Base-by-base conservation (phyloP, 768 basidiomycete species). In the Serendipita sp. region DNA sequence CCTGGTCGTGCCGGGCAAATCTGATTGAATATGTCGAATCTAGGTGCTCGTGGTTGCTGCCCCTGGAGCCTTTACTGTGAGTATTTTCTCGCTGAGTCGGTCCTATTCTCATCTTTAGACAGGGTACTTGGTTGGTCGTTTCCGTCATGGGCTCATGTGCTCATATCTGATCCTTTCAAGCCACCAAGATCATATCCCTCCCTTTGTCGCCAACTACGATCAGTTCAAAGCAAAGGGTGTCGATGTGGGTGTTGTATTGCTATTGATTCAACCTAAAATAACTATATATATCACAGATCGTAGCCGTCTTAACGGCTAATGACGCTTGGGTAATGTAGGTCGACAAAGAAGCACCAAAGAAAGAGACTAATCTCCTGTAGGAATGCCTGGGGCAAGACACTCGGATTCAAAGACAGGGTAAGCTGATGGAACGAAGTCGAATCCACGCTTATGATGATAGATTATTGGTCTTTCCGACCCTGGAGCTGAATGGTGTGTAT, bases 201-300 rank as follows among this genome's bases (percentile, higher is more conserved):
- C 78, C 8, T 92, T 86, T 75, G 79, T 91, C 67, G 71, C 79
- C 63, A 77, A 78, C 63, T 86, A 81, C 72, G 79, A 84, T 13
- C 76, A 84, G 70, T 88, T 88, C 81, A 84, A 83, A 74, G 80
- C 76, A 2, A 91, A 89, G 73, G 91, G 88, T 10, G 75, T 91
- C 69, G 79, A 82, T 65, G 77, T 81, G 62, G 80, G 72, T 66
- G 6, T 34, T 44, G 6, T 3, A 50, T 63, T 43, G 11, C 55
- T 27, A 15, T n/a, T n/a, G 3, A 64, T 13, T 34, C 23, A 23
- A 23, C 23, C 23, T 23, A 23, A 23, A 23, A 23, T 23, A 3
- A 34, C 33, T 58, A 4, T 5, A 44, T 13, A 2, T 55, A 2
- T 34, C n/a, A 23, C 37, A 67, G 67, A 63, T 40, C 34, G 66